These are phyloP conservation scores for Arabidopsis arenosa DNA, from an alignment of 345 rosid genomes.

Conservation along the genomic window DNA sequence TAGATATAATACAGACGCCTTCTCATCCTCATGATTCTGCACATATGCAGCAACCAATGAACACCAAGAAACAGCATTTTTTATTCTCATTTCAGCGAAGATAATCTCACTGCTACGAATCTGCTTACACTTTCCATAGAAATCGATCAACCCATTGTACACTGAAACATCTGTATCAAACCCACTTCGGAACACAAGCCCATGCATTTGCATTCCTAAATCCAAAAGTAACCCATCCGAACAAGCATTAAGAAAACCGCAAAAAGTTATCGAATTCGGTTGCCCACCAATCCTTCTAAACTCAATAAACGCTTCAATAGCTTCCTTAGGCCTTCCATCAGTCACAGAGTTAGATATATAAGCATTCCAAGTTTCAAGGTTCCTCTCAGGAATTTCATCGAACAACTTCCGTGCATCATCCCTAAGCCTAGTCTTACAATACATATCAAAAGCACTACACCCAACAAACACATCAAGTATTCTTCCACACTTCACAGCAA, in stretches of 20 bases:
- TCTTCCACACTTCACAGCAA: slow-evolving; percentile 63
- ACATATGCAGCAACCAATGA: slow-evolving; percentile 66
- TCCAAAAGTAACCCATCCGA: slow-evolving; percentile 54
- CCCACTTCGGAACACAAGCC: slow-evolving; percentile 60
- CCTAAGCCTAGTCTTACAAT: slow-evolving; percentile 55
- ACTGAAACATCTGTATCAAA: slow-evolving; percentile 62
- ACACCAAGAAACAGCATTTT: slow-evolving; percentile 88
- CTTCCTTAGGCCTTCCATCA: slow-evolving; percentile 55
- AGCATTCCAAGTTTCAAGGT: slow-evolving; percentile 74
- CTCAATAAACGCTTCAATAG: slow-evolving; percentile 58
- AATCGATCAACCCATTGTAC: slow-evolving; percentile 75
- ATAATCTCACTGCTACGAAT: slow-evolving; percentile 54
- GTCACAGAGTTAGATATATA: slow-evolving; percentile 71
- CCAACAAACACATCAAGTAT: slow-evolving; percentile 68
- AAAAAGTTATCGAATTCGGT: slow-evolving; percentile 72
- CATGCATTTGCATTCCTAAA: slow-evolving; percentile 75
- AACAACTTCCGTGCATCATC: slow-evolving; percentile 69
- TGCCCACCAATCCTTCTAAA: slow-evolving; percentile 61
- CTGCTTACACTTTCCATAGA: slow-evolving; percentile 81
- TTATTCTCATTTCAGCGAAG: slow-evolving; percentile 57
- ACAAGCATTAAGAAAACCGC: slow-evolving; percentile 75
- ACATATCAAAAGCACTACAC: slow-evolving; percentile 88
- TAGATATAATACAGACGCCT: slow-evolving; percentile 58
- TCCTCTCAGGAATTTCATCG: slow-evolving; percentile 80
- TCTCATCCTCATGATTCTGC: slow-evolving; percentile 80